Percentiles rank a stretch among this genome's conserved stretches.
Conservation (phyloP, 495 filamentous ascomycete species). For the Immersiella caudata region DNA sequence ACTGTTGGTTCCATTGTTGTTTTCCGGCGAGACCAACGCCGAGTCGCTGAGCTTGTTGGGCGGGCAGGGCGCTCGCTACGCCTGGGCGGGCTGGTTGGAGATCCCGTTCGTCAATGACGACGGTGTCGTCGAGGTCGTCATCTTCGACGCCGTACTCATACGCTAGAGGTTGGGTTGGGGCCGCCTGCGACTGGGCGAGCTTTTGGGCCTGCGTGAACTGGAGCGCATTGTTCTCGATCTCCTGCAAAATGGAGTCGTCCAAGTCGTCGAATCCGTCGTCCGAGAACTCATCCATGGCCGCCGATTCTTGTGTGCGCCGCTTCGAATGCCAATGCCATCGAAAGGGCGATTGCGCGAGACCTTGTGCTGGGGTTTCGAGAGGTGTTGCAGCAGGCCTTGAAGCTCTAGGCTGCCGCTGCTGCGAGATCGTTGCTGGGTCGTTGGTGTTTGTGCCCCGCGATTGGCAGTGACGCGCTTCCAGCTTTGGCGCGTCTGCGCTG, state of each 20-base stretch:
- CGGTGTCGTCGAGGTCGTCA: conserved; percentile 37
- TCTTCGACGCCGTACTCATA: conserved; percentile 29
- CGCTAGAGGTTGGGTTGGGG: conserved; percentile 3
- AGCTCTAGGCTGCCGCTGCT: not conserved
- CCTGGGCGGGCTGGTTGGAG: conserved; percentile 13
- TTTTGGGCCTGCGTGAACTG: conserved; percentile 50
- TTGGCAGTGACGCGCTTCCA: not conserved
- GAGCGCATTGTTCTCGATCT: conserved; percentile 54
- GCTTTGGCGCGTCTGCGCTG: not conserved
- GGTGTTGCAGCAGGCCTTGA: not conserved
- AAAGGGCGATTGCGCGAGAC: not conserved
- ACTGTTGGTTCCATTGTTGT: conserved; percentile 33
- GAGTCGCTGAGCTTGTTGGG: conserved; percentile 23
- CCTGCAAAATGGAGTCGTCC: conserved; percentile 45
- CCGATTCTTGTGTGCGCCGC: conserved; percentile 14
- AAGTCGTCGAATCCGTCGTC: conserved; percentile 53
- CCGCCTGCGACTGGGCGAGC: conserved; percentile 31
- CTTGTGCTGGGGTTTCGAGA: not conserved
- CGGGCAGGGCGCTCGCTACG: conserved; percentile 7
- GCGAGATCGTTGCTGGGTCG: not conserved
- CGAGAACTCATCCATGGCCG: conserved; percentile 51
- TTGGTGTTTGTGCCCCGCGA: conserved; percentile 8
- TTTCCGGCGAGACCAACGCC: conserved; percentile 22
- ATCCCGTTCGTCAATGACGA: conserved; percentile 35
- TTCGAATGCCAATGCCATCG: conserved; percentile 26